Conservation (phyloP, 179 eudicot genomes). For the Silene noctiflora region DNA sequence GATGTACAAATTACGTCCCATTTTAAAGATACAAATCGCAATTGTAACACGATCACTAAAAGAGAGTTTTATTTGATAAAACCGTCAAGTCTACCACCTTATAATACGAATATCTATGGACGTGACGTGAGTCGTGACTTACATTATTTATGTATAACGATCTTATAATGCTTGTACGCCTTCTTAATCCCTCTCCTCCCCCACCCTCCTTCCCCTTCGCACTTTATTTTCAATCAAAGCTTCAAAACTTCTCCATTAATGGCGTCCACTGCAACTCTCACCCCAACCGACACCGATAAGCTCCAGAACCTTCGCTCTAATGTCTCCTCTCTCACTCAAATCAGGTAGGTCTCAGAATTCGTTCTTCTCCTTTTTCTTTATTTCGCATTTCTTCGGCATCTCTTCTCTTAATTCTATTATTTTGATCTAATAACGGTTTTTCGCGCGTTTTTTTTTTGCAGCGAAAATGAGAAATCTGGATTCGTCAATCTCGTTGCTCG, state of each 20-base stretch:
- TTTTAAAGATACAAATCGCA: too few relatives aligned
- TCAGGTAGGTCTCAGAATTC: conserved; percentile 67
- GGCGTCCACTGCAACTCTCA: conserved; percentile 51
- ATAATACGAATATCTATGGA: too few relatives aligned
- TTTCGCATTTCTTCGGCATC: not conserved
- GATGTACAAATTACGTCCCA: too few relatives aligned
- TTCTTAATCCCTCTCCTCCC: too few relatives aligned
- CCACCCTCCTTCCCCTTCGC: too few relatives aligned
- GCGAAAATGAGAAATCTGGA: conserved; percentile 97
- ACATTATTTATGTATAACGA: too few relatives aligned
- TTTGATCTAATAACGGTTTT: conserved; percentile 22
- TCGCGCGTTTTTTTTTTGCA: conserved; percentile 30
- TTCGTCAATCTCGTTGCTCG: conserved; percentile 86
- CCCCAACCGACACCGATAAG: conserved; percentile 58
- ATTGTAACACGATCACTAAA: too few relatives aligned
- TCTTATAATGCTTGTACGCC: too few relatives aligned
- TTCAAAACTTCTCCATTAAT: conserved; percentile 28
- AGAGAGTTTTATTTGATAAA: too few relatives aligned
- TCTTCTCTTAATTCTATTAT: conserved; percentile 10
- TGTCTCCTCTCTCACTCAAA: conserved; percentile 53
- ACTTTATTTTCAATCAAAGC: conserved; percentile 14
- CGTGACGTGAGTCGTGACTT: too few relatives aligned
- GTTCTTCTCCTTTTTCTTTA: not conserved
- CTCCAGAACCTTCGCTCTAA: conserved; percentile 58
- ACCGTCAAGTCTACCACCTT: too few relatives aligned